A percentile compares a stretch with the other conserved stretches of the same genome.
Evolutionary conservation across 2,329 filamentous ascomycete species (phyloP).

Genomic region (Trichophyton verrucosum): DNA sequence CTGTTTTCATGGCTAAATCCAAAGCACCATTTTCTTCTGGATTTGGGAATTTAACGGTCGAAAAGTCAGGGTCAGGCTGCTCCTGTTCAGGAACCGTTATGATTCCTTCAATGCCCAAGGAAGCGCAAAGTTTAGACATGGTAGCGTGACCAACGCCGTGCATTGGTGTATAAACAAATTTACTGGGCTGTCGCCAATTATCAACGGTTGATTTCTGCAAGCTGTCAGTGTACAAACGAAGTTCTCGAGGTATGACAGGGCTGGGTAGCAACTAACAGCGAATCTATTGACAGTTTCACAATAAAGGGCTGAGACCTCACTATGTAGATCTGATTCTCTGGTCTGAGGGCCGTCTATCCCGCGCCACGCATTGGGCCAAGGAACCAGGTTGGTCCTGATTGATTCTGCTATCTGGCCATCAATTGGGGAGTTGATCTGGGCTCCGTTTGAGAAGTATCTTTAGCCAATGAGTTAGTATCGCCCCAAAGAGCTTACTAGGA

Average conservation of each 20-base stretch:
- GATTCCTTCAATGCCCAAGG: slow-evolving; percentile 24
- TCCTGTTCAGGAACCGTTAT: slow-evolving; percentile 35
- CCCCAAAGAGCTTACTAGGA: not conserved
- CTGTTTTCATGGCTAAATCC: slow-evolving; percentile 45
- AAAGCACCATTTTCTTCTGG: slow-evolving; percentile 53
- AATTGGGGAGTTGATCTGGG: slow-evolving; percentile 53
- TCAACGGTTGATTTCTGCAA: slow-evolving; percentile 24
- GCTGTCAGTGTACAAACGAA: not conserved
- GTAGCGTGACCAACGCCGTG: slow-evolving; percentile 30
- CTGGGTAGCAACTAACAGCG: slow-evolving; percentile 17
- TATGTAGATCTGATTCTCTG: slow-evolving; percentile 20
- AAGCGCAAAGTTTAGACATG: slow-evolving; percentile 24
- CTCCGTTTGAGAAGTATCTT: slow-evolving; percentile 50
- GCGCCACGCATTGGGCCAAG: slow-evolving; percentile 35
- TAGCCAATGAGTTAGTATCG: slow-evolving; percentile 14
- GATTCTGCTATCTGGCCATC: slow-evolving; percentile 46
- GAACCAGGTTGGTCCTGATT: slow-evolving; percentile 44
- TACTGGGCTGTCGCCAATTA: slow-evolving; percentile 18
- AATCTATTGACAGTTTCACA: slow-evolving; percentile 21
- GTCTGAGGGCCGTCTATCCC: slow-evolving; percentile 34
- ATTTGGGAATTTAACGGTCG: slow-evolving; percentile 53
- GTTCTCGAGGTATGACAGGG: not conserved
- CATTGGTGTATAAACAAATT: slow-evolving; percentile 34
- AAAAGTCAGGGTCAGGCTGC: slow-evolving; percentile 50
- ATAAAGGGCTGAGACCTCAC: slow-evolving; percentile 21